phyloP scores from a whole-genome alignment of 2,329 filamentous ascomycete genomes.

The Trichoderma sp. region DNA sequence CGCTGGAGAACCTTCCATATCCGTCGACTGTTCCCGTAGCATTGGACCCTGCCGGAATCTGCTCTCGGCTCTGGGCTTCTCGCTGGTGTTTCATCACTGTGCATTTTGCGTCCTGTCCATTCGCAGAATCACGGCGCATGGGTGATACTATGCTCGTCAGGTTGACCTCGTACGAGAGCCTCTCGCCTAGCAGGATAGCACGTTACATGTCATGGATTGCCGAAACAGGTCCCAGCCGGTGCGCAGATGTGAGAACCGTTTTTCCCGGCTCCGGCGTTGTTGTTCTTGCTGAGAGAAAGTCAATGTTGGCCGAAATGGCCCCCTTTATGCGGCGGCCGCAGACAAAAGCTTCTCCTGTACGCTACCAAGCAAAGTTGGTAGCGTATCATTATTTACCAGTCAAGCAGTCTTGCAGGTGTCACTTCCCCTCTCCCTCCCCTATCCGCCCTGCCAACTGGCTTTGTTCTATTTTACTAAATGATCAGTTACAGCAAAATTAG shows the following conservation, averaged over 20 bases:
- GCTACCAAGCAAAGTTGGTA: too few species aligned
- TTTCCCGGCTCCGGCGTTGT: background rate
- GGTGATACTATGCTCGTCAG: background rate
- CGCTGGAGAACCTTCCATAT: slow-evolving; percentile 24
- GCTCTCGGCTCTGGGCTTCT: too few species aligned
- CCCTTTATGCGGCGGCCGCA: slow-evolving; percentile 10
- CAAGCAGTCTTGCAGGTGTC: background rate
- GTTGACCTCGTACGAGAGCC: slow-evolving; percentile 21
- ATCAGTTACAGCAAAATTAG: background rate
- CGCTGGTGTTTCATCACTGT: slow-evolving; percentile 1
- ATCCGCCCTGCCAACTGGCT: too few species aligned
- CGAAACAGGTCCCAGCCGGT: slow-evolving; percentile 4
- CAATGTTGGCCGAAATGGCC: too few species aligned
- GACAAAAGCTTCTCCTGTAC: slow-evolving; percentile 10
- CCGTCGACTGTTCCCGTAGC: slow-evolving; percentile 22
- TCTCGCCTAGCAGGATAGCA: slow-evolving; percentile 10
- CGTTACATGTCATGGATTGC: slow-evolving; percentile 21
- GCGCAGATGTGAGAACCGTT: background rate
- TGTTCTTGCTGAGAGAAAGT: too few species aligned
- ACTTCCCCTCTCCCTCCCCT: background rate
- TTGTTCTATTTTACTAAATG: background rate
- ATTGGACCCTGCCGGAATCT: background rate
- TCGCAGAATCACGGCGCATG: slow-evolving; percentile 6
- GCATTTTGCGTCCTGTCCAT: slow-evolving; percentile 1
- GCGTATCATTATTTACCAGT: slow-evolving; percentile 3